Base-by-base conservation (phyloP, 257 asterid species). In the Anisodus acutangulus region DNA sequence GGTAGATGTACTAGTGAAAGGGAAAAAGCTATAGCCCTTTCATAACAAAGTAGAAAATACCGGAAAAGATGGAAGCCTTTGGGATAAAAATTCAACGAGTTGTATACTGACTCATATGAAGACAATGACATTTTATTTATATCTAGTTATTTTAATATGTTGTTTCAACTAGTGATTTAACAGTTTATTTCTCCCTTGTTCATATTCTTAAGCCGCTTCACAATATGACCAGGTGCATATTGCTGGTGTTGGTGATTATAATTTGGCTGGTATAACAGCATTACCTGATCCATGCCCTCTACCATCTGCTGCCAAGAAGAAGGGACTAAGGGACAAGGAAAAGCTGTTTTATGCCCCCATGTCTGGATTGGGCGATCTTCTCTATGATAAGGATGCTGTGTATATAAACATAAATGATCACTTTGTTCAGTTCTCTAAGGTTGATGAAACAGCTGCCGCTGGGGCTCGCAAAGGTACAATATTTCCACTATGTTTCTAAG, bases 361-460 rank as follows among this genome's bases (percentile, higher is more conserved):
- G 98, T 97, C 98, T 74, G 99, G 99, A 81, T 86, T 97, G 78
- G 99, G 99, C 66, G 99, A 97, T 87, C 97, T 97, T 71, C 93
- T 97, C 59, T 97, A 97, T 80, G 99, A 97, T 87, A 97, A 97
- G 88, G 99, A 97, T 88, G 99, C 98, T 85, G 98, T 95, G 85
- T 97, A 97, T 88, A 93, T 95, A 85, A 92, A 95, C 88, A 93
- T 97, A 84, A 92, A 95, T 86, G 98, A 95, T 88, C 95, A 91
- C 90, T 86, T 97, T 31, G 98, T 97, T 83, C 98, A 97, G 93
- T 97, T 90, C 86, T 95, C 99, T 68, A 92, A 91, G 83, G 89
- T 74, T 81, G 95, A 91, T 81, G 91, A 85, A 84, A 86, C 88
- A 83, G 86, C 83, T 85, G 87, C 86, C 15, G 90, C 85, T 76